phyloP scores from a whole-genome alignment of 2,329 filamentous ascomycete genomes.

The Ilyonectria robusta region DNA sequence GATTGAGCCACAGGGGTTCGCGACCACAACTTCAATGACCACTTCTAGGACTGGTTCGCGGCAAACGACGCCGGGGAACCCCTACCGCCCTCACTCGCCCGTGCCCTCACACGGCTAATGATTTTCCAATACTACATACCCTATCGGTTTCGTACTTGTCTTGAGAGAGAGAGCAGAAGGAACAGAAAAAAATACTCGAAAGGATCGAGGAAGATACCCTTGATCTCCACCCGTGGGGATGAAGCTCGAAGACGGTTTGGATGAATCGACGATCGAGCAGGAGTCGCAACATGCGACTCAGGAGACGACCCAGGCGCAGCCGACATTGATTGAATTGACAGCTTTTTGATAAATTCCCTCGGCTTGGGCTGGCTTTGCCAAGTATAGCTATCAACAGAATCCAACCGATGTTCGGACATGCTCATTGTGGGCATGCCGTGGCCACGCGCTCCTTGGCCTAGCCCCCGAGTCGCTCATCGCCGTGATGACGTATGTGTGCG shows the following conservation, averaged over 20 bases:
- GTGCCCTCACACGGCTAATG: slow-evolving; percentile 16
- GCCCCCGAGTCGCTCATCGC: neutral
- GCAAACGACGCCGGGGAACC: neutral
- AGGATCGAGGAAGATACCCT: slow-evolving; percentile 28
- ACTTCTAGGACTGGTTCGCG: neutral
- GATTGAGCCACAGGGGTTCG: slow-evolving; percentile 7
- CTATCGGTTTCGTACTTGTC: slow-evolving; percentile 19
- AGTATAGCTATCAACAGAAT: slow-evolving; percentile 30
- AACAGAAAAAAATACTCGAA: slow-evolving; percentile 17
- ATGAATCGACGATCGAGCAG: slow-evolving; percentile 25
- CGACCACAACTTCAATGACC: neutral
- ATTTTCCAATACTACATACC: slow-evolving; percentile 24
- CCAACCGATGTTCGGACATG: slow-evolving; percentile 21
- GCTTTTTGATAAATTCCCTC: slow-evolving; percentile 11
- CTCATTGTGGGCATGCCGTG: slow-evolving; percentile 4
- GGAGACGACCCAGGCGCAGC: slow-evolving; percentile 6
- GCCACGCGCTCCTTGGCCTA: neutral
- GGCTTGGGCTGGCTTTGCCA: slow-evolving; percentile 14
- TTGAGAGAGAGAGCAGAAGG: slow-evolving; percentile 12
- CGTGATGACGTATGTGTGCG: slow-evolving; percentile 4
- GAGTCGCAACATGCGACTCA: slow-evolving; percentile 17
- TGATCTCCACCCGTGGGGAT: slow-evolving; percentile 20
- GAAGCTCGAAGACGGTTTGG: slow-evolving; percentile 19
- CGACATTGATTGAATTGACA: slow-evolving; percentile 25
- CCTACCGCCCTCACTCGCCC: slow-evolving; percentile 4